Base-by-base conservation (phyloP, 176 grass and related monocot genomes). In the Metroxylon sagu region DNA sequence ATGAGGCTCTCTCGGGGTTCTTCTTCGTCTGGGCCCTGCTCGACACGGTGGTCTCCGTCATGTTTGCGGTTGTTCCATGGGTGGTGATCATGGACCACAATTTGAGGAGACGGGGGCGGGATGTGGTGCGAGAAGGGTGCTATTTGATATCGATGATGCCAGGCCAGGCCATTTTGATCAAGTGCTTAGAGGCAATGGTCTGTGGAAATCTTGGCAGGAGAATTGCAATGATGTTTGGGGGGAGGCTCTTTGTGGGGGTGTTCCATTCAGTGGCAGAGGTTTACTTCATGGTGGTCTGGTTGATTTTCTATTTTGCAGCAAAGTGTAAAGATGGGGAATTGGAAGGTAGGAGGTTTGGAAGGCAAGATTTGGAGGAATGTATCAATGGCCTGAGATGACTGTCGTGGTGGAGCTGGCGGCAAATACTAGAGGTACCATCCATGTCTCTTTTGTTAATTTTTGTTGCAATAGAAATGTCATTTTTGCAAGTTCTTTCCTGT, bases 221-320 rank as follows among this genome's bases (percentile, higher is more conserved):
- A 28, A 31, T 85, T 35, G 74, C 90, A 75, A 74, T 77, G 60
- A 56, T 70, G 69, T 31, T 90, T 77, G 69, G 72, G 52, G 87
- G 93, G 29, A 97, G 70, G 29, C 61, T 97, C 54, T 67, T 88
- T 76, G 87, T 78, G 1, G 83, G 83, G 17, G 74, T 84, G 29
- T 52, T 88, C 60, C 80, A 87, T 55, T 81, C 87, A 1, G 12
- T 88, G 19, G 77, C 72, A 2, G 80, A 96, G 71, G 80, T 96
- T 17, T 96, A 96, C 71, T 90, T 96, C 51, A 88, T 90, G 83
- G 92, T 85, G 27, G 92, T 90, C n/a, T 96, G 92, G 92, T 58
- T 85, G 29, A 71, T 79, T 57, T 96, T 90, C 85, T 90, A 82
- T 73, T 71, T 96, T 57, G 39, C 80, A 23, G 83, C 75, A 61